phyloP scores from a whole-genome alignment of 306 rosid genomes.

The Pyrus pyrifolia region DNA sequence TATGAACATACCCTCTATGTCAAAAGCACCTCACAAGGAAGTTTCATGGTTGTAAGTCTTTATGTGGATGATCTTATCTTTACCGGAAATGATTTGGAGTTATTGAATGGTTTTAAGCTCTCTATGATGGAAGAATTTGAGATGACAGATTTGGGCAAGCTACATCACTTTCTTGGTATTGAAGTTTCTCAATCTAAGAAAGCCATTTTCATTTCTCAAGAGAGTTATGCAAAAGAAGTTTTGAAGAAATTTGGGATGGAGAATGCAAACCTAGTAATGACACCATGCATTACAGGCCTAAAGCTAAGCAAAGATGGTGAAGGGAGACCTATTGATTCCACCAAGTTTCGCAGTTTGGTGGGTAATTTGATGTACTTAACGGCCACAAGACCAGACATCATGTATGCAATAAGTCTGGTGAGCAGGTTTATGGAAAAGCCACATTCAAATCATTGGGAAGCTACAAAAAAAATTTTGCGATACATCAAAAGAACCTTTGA shows the following conservation, averaged over 20 bases:
- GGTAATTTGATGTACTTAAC: background rate
- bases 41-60: background rate
- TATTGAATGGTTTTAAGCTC: background rate
- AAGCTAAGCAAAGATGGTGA: background rate
- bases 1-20: background rate
- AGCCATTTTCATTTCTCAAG: background rate
- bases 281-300: background rate
- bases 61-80: too few relatives aligned
- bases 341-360: background rate
- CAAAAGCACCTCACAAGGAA: background rate
- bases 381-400: too few relatives aligned
- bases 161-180: slow-evolving; percentile 4
- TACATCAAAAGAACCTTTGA: background rate
- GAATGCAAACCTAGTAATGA: background rate
- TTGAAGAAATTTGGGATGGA: background rate
- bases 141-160: background rate
- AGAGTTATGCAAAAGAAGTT: background rate
- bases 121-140: background rate
- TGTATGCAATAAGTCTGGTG: too few relatives aligned
- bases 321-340: background rate
- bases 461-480: background rate
- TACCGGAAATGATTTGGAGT: too few relatives aligned
- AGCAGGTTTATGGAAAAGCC: background rate
- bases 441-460: background rate
- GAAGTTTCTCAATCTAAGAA: background rate